These are phyloP conservation scores for Panicum hallii DNA, from an alignment of 202 grass and related monocot species.

Conservation along the genomic window DNA sequence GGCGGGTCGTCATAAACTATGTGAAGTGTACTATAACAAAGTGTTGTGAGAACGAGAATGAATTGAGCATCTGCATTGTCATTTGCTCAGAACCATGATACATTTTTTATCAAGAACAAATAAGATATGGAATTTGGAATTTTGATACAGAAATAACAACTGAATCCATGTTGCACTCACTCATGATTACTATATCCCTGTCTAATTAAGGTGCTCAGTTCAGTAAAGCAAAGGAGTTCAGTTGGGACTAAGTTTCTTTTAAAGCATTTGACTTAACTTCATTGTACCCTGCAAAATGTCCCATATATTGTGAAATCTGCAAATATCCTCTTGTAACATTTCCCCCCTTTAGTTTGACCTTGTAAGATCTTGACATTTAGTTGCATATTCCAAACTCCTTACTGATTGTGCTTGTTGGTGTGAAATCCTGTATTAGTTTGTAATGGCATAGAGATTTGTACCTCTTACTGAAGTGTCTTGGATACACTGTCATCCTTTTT, in stretches of 20 bases:
- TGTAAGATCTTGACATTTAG: slow-evolving; percentile 14
- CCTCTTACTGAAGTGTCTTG: slow-evolving; percentile 17
- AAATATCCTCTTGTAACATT: not conserved
- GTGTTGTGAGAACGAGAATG: not conserved
- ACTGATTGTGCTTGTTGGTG: not conserved
- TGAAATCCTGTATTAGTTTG: slow-evolving; percentile 19
- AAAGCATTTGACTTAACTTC: slow-evolving; percentile 28
- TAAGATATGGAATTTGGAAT: slow-evolving; percentile 12
- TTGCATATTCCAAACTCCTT: slow-evolving; percentile 14
- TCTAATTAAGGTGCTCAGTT: slow-evolving; percentile 25
- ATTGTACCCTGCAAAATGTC: slow-evolving; percentile 2
- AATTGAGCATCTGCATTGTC: slow-evolving; percentile 28
- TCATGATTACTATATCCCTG: not conserved
- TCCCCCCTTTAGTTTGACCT: slow-evolving; percentile 17
- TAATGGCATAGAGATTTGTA: not conserved
- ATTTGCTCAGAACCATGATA: slow-evolving; percentile 21
- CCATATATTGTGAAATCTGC: not conserved
- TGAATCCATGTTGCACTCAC: slow-evolving; percentile 1
- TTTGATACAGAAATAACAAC: slow-evolving; percentile 9
- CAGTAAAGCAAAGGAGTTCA: not conserved
- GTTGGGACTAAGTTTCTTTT: not conserved
- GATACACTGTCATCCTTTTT: not conserved
- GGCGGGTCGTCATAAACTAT: slow-evolving; percentile 8
- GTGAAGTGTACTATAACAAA: not conserved
- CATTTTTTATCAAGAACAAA: not conserved